Percentiles rank a stretch among this genome's conserved stretches.
Evolutionary conservation across 1,139 yeast genomes (phyloP).

Genomic region (Nakaseomyces nivariensis): DNA sequence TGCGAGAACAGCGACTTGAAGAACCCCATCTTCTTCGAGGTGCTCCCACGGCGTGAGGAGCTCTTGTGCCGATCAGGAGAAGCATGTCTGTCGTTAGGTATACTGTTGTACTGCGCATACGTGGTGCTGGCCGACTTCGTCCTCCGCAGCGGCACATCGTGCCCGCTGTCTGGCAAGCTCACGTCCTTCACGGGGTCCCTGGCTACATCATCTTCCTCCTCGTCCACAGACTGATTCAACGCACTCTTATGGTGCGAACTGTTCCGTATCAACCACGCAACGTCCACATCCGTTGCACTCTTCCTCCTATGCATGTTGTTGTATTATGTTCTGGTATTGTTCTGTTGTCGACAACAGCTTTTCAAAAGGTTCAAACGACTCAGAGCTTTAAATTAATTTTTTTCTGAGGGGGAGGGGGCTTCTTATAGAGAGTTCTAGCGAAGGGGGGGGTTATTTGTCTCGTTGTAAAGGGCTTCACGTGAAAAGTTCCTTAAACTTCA

Average conservation of each 20-base stretch:
- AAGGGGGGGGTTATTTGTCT: too few relatives aligned
- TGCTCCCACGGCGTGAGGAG: not conserved
- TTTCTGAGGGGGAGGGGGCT: too few relatives aligned
- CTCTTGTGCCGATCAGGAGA: not conserved
- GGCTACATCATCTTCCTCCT: not conserved
- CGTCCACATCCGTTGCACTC: constrained; percentile 3
- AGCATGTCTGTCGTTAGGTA: not conserved
- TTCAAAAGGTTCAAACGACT: too few relatives aligned
- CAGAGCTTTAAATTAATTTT: too few relatives aligned
- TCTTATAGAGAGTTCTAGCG: too few relatives aligned
- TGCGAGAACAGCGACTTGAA: constrained; percentile 32
- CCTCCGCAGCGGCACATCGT: constrained; percentile 2
- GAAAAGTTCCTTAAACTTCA: too few relatives aligned
- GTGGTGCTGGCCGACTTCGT: constrained; percentile 4
- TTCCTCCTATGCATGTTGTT: constrained; percentile 2
- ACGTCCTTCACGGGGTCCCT: not conserved
- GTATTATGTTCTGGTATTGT: not conserved
- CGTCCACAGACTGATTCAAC: not conserved
- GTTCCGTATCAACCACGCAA: constrained; percentile 4
- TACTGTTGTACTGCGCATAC: not conserved
- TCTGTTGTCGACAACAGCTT: not conserved
- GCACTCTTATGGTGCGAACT: constrained; percentile 1
- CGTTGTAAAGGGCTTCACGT: too few relatives aligned
- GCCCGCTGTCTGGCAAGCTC: not conserved
- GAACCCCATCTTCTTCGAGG: constrained; percentile 27